Conservation (phyloP, 352 stramenopile species). For the Globisporangium sylvaticum region DNA sequence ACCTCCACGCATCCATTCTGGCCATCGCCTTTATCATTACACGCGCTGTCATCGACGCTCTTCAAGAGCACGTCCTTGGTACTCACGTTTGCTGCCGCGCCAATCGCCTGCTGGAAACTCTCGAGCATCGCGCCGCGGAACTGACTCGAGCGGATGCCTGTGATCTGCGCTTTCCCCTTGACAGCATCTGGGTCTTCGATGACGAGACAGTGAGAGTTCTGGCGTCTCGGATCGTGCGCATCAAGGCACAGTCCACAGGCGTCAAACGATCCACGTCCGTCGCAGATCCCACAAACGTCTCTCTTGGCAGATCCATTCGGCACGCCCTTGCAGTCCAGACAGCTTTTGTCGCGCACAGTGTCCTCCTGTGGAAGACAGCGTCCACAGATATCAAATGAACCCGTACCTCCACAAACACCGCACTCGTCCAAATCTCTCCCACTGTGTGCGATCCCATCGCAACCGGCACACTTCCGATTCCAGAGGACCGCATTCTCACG, state of each 20-base stretch:
- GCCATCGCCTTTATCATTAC: background rate
- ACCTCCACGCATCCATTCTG: background rate
- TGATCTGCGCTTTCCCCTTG: conserved; percentile 15
- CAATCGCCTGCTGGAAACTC: conserved; percentile 10
- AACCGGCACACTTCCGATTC: conserved; percentile 26
- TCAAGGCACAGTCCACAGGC: conserved; percentile 34
- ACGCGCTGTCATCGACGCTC: background rate
- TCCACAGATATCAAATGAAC: conserved; percentile 27
- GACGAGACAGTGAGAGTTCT: conserved; percentile 28
- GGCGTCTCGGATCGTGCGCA: conserved; percentile 22
- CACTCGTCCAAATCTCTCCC: conserved; percentile 23
- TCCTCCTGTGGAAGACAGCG: conserved; percentile 24
- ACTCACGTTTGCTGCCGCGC: background rate
- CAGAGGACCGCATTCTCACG: conserved; percentile 10
- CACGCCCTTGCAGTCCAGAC: conserved; percentile 30
- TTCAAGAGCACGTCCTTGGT: conserved; percentile 4
- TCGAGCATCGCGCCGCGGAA: conserved; percentile 1
- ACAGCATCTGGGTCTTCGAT: conserved; percentile 30
- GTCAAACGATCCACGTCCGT: conserved; percentile 32
- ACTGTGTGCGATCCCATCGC: conserved; percentile 25
- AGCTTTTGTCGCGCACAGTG: conserved; percentile 17
- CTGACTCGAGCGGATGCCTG: background rate
- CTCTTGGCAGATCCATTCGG: conserved; percentile 13
- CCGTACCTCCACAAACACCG: conserved; percentile 27
- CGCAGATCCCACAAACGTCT: conserved; percentile 29